Conservation (phyloP, 139 green algal genomes). For the Volvox africanus region DNA sequence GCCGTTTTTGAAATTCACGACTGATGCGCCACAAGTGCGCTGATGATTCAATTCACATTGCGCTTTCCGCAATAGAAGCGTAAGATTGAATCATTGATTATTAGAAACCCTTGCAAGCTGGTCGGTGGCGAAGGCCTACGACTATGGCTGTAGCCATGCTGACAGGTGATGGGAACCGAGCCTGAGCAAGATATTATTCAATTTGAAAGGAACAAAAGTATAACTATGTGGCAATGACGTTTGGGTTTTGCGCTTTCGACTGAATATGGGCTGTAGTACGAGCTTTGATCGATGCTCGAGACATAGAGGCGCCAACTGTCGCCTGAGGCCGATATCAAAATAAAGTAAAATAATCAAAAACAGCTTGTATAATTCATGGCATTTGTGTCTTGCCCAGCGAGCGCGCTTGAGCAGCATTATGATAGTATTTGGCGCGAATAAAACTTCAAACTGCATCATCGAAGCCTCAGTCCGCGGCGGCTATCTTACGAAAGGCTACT, state of each 20-base stretch:
- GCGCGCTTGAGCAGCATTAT: too few species aligned
- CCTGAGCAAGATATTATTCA: not conserved
- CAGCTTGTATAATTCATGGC: too few species aligned
- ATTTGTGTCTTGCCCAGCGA: too few species aligned
- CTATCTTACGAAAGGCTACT: too few species aligned
- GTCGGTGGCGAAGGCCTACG: not conserved
- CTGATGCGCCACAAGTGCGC: not conserved
- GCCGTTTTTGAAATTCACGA: not conserved
- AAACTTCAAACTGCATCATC: too few species aligned
- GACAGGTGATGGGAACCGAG: not conserved
- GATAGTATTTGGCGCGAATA: too few species aligned
- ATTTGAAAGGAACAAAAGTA: not conserved
- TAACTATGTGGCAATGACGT: not conserved
- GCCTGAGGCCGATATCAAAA: too few species aligned
- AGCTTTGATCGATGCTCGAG: not conserved
- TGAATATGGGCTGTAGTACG: not conserved
- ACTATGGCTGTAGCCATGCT: not conserved
- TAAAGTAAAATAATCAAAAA: too few species aligned
- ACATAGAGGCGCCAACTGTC: too few species aligned
- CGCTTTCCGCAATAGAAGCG: not conserved
- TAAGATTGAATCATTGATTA: not conserved
- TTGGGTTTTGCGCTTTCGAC: not conserved
- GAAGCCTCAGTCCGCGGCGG: too few species aligned
- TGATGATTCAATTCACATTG: not conserved
- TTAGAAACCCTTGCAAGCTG: not conserved